These are phyloP conservation scores for Cornus kousa DNA, from an alignment of 148 eudicot species.

Conservation along the genomic window DNA sequence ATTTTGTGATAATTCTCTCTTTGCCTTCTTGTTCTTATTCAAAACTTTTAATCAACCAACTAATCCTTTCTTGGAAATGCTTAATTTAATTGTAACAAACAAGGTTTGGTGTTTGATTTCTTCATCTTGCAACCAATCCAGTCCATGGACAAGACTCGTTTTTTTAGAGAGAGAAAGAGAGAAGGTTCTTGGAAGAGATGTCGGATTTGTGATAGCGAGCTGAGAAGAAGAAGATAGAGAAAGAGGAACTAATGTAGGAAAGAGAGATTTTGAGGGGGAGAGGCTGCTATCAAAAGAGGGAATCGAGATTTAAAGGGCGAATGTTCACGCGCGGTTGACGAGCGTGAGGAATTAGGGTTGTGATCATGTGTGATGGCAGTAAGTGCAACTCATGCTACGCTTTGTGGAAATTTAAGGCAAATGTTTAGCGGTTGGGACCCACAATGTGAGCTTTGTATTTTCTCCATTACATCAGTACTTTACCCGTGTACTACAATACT, in stretches of 20 bases:
- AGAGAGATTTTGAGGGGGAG: constrained; percentile 1
- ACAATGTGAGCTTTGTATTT: too few relatives aligned
- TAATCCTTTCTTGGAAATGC: background rate
- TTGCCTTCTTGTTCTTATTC: background rate
- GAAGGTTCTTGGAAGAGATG: constrained; percentile 14
- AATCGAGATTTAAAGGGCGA: background rate
- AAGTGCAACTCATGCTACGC: background rate
- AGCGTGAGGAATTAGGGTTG: background rate
- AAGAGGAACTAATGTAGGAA: background rate
- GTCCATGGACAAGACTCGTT: background rate
- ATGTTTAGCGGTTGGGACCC: too few relatives aligned
- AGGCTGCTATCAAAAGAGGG: constrained; percentile 1
- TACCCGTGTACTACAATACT: too few relatives aligned
- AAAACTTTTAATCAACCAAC: background rate
- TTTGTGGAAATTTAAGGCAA: too few relatives aligned
- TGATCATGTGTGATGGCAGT: background rate
- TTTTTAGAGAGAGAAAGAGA: background rate
- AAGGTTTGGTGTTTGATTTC: background rate
- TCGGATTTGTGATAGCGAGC: background rate
- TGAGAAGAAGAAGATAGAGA: background rate
- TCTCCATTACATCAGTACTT: too few relatives aligned
- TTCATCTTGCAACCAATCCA: background rate
- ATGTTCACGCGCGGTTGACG: background rate
- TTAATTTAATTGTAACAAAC: background rate
- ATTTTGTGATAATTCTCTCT: background rate